phyloP scores from a whole-genome alignment of 1,284 basidiomycete genomes.

The Boletus holoroseus region DNA sequence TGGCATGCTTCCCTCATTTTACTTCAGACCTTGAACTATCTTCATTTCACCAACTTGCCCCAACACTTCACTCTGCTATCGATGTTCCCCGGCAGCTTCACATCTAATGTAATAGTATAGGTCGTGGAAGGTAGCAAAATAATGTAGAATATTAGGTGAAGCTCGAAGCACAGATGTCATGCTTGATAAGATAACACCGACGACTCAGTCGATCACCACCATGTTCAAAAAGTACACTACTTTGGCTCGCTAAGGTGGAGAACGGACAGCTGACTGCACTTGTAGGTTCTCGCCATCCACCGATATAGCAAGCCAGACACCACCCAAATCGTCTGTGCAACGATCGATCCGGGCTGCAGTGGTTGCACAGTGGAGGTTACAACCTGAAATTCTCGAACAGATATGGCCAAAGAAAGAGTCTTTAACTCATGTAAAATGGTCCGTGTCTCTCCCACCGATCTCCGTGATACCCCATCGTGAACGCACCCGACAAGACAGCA shows the following conservation, averaged over 20 bases:
- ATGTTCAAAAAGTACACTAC: slow-evolving; percentile 34
- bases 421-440: slow-evolving; percentile 93
- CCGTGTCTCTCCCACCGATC: slow-evolving; percentile 29
- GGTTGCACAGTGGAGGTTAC: slow-evolving; percentile 81
- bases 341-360: slow-evolving; percentile 79
- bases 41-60: slow-evolving; percentile 23
- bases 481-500: slow-evolving; percentile 47
- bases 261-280: slow-evolving; percentile 9
- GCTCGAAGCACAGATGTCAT: not conserved
- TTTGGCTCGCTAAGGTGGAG: not conserved
- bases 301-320: slow-evolving; percentile 90
- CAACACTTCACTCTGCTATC: slow-evolving; percentile 32
- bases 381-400: slow-evolving; percentile 76
- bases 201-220: slow-evolving; percentile 20
- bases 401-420: slow-evolving; percentile 99
- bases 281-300: slow-evolving; percentile 77
- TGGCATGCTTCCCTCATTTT: slow-evolving; percentile 21
- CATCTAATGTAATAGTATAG: slow-evolving; percentile 39
- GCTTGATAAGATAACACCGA: slow-evolving; percentile 15
- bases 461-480: slow-evolving; percentile 4
- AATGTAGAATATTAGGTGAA: slow-evolving; percentile 29
- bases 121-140: slow-evolving; percentile 28
- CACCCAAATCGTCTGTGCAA: slow-evolving; percentile 92
- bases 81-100: slow-evolving; percentile 27
- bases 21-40: slow-evolving; percentile 28